Evolutionary conservation across 2,329 filamentous ascomycete genomes (phyloP), one percentile per base, ranked within the genome.

Genomic region (Botrytis medusae): DNA sequence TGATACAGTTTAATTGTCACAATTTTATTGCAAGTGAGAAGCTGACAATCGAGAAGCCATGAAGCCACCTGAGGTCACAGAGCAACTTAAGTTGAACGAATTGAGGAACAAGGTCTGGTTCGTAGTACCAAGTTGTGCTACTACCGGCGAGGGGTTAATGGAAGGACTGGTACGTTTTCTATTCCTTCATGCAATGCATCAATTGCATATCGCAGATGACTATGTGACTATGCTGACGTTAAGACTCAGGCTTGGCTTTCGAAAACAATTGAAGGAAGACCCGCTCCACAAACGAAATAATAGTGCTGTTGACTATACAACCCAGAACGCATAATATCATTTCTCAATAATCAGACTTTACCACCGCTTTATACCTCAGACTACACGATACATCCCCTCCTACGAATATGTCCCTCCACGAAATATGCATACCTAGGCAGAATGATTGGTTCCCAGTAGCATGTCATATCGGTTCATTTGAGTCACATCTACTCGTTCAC

Each of bases 101-200:
- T 86, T 95, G 78, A 94, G 92, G 84, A 92, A 95, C 82, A 93
- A 92, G 86, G 88, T 93, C 81, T 95, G 92, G 92, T 94, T 92
- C 82, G 93, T 95, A 75, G 91, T 93, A 79, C 93, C 93, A 69
- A 94, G 91, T 83, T 93, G 92, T 81, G 93, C 93, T 71, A 95
- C 92, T 44, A 92, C 91, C 29, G 93, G 93, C 74, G 93, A 94
- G 81, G 93, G 93, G 79, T 87, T 96, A 74, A 88, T 94, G 77
- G 93, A 95, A 83, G 93, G 93, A 77, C 85, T 96, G 81, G 91
- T 88, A 84, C 82, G 85, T 54, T 63, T 73, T 59, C 60, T 60
- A n/a, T 63, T 34, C 69, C 46, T n/a, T n/a, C 25, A 57, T 57
- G 18, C 34, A 40, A 9, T 16, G 48, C 34, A 42, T 22, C 16